Evolutionary conservation across 176 grass and related monocot species (phyloP).

Genomic region (Calamus simplicifolius): DNA sequence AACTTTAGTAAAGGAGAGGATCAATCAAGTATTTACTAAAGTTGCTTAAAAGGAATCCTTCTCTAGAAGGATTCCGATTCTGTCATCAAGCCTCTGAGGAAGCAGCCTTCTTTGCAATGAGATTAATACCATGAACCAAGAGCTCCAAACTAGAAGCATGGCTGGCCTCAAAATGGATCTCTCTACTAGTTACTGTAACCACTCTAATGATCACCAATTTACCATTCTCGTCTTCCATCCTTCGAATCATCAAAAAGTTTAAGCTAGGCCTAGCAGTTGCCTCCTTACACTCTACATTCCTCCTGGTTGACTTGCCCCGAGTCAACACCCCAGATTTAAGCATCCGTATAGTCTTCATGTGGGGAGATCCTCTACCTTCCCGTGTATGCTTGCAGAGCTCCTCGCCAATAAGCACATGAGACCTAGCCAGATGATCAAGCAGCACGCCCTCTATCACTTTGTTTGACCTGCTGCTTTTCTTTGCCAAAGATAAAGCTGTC

Average conservation of each 20-base stretch:
- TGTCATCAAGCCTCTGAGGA: constrained; percentile 1
- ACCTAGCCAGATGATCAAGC: constrained; percentile 32
- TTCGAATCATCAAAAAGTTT: constrained; percentile 33
- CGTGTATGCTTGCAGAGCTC: constrained; percentile 48
- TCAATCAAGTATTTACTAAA: no score
- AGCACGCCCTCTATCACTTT: constrained; percentile 37
- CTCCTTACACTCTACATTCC: constrained; percentile 51
- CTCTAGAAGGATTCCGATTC: no score
- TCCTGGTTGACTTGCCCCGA: constrained; percentile 38
- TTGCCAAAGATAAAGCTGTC: no score
- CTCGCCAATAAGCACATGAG: constrained; percentile 36
- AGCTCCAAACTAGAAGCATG: constrained; percentile 24
- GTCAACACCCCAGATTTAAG: constrained; percentile 38
- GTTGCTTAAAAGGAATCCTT: no score
- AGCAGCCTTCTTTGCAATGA: constrained; percentile 24
- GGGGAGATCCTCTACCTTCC: constrained; percentile 32
- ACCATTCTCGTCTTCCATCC: constrained; percentile 5
- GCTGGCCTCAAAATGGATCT: constrained; percentile 46
- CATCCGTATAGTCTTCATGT: constrained; percentile 35
- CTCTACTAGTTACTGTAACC: constrained; percentile 31
- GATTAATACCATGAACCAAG: constrained; percentile 58
- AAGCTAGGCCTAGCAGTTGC: constrained; percentile 34
- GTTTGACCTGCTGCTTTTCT: constrained; percentile 24
- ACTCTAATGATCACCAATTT: constrained; percentile 35
- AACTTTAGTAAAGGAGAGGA: no score